Percentiles rank a stretch among this genome's conserved stretches.
Evolutionary conservation across 768 basidiomycete genomes (phyloP).

Genomic region (Russula lepida): DNA sequence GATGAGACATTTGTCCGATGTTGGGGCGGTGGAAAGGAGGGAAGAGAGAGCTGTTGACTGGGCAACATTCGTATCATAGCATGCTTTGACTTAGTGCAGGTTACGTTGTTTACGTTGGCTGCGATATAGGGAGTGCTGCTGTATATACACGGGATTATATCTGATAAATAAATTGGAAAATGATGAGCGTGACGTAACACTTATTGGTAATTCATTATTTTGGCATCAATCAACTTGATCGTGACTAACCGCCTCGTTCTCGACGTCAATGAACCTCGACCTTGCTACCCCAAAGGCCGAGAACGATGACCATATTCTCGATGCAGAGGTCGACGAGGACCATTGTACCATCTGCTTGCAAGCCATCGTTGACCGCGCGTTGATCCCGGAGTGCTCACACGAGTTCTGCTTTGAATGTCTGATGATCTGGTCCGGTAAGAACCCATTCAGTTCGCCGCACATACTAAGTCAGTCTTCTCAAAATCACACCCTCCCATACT

Average conservation of each 20-base stretch:
- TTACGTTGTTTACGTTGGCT: background rate
- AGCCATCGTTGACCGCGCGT: slow-evolving; percentile 61
- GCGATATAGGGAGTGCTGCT: background rate
- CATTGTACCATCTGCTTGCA: slow-evolving; percentile 87
- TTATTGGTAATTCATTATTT: background rate
- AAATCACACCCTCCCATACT: background rate
- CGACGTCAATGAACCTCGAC: slow-evolving; percentile 2
- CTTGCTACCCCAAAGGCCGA: background rate
- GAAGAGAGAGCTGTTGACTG: slow-evolving; percentile 7
- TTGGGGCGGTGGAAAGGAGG: background rate
- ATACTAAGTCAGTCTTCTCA: background rate
- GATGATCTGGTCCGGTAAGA: slow-evolving; percentile 72
- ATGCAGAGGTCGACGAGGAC: slow-evolving; percentile 38
- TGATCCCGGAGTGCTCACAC: slow-evolving; percentile 81
- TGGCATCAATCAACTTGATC: too few species aligned
- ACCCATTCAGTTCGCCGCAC: background rate
- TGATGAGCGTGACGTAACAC: background rate
- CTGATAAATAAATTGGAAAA: background rate
- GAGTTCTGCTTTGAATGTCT: slow-evolving; percentile 93
- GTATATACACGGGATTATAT: background rate
- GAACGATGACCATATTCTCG: background rate
- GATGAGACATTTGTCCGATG: slow-evolving; percentile 25
- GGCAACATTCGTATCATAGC: background rate
- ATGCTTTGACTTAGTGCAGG: background rate
- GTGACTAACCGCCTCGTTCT: background rate